Conservation (phyloP, 768 basidiomycete genomes). For the Sistotremastrum niveocremeum region DNA sequence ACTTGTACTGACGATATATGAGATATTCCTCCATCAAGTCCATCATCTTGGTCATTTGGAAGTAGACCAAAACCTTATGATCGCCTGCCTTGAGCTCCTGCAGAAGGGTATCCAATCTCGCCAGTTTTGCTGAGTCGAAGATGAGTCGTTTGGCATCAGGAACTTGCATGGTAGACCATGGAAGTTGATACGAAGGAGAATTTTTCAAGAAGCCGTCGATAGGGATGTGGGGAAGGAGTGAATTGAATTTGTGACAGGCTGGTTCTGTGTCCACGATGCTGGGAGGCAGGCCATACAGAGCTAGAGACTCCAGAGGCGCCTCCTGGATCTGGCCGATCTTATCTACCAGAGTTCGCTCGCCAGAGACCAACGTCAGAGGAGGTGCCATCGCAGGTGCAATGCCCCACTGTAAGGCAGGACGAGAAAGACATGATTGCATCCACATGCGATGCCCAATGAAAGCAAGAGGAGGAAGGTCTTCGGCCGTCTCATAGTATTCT, state of each 20-base stretch:
- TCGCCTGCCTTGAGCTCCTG: slow-evolving; percentile 87
- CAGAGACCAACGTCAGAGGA: slow-evolving; percentile 57
- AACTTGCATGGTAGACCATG: slow-evolving; percentile 74
- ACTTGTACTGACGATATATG: slow-evolving; percentile 93
- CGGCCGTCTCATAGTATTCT: slow-evolving; percentile 17
- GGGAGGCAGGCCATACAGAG: slow-evolving; percentile 74
- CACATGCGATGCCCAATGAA: slow-evolving; percentile 52
- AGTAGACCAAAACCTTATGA: slow-evolving; percentile 91
- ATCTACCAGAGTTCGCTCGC: slow-evolving; percentile 70
- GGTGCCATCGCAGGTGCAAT: slow-evolving; percentile 80
- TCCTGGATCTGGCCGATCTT: slow-evolving; percentile 44
- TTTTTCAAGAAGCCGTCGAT: slow-evolving; percentile 51
- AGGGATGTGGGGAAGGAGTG: slow-evolving; percentile 44
- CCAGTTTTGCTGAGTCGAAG: slow-evolving; percentile 93
- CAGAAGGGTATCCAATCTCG: slow-evolving; percentile 76
- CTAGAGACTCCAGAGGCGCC: slow-evolving; percentile 60
- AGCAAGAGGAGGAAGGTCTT: slow-evolving; percentile 38
- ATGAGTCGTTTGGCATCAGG: slow-evolving; percentile 92
- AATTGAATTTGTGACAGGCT: slow-evolving; percentile 33
- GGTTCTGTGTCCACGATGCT: slow-evolving; percentile 44
- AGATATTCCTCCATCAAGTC: slow-evolving; percentile 98
- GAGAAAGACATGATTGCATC: slow-evolving; percentile 68
- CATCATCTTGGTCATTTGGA: slow-evolving; percentile 99
- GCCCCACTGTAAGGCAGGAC: slow-evolving; percentile 71
- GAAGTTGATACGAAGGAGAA: slow-evolving; percentile 63